Base-by-base conservation (phyloP, 331 rosid genomes). In the Arachis monticola region DNA sequence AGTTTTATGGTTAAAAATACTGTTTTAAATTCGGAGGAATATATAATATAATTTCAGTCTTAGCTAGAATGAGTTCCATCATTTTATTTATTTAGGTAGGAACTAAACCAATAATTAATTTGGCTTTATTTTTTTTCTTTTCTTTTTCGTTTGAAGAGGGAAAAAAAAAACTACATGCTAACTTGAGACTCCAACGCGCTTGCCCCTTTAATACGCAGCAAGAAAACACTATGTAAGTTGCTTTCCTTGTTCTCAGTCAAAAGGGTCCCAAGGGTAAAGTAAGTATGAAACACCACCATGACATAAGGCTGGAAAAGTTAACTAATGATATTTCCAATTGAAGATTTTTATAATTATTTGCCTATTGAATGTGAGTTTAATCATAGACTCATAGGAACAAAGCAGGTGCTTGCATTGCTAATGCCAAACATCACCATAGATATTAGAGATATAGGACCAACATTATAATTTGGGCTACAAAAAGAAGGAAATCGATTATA, bases 261-360 rank as follows among this genome's bases (percentile, higher is more conserved):
- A 75, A 71, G 79, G 42, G 4, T 52, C 11, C 7, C 8, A 27
- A 63, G 31, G 74, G 56, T 61, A 40, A 67, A 65, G 69, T 67
- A 60, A 65, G 69, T 67, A 53, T 52, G 52, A 56, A 63, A 74
- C 80, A 82, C 31, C 35, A 45, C 30, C 55, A 48, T 55, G 14
- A 59, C 67, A 75, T 63, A 77, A 73, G 67, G 53, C 60, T 73
- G 77, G 13, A 60, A 82, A 77, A 61, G 60, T n/a, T 56, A 17
- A 42, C 31, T 51, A 14, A 10, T 62, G 44, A 80, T 72, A 77
- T 70, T 80, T 74, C 53, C 31, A 0, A 70, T 58, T 62, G 12
- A 31, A 32, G 46, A 40, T 68, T 47, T 17, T 63, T 56, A 84
- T 56, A 80, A 80, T 80, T 70, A 83, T 80, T 72, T 80, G 75